A percentile compares a stretch with the other conserved stretches of the same genome.
These are phyloP conservation scores for Kodamaea kaohsiungensis DNA, from an alignment of 805 yeast genomes.

Conservation along the genomic window DNA sequence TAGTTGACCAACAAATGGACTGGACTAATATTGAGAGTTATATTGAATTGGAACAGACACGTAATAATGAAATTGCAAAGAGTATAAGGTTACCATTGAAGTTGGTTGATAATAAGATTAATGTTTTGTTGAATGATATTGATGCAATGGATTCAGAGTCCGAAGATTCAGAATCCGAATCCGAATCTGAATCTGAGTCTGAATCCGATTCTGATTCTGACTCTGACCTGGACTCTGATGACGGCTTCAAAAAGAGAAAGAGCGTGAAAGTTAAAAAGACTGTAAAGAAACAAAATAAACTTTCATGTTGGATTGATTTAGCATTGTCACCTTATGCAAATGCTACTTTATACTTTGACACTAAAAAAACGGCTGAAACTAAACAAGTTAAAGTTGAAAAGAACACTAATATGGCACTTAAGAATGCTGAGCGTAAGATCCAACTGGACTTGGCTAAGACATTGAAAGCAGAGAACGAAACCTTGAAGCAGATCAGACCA, in stretches of 20 bases:
- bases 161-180: slow-evolving; percentile 3
- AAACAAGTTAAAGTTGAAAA: slow-evolving; percentile 81
- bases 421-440: slow-evolving; percentile 79
- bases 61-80: slow-evolving; percentile 64
- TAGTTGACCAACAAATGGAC: slow-evolving; percentile 85
- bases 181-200: slow-evolving; percentile 17
- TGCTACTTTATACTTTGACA: slow-evolving; percentile 77
- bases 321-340: slow-evolving; percentile 82
- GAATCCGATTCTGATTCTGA: slow-evolving; percentile 40
- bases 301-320: slow-evolving; percentile 64
- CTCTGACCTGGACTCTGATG: slow-evolving; percentile 31
- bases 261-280: neutral
- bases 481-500: slow-evolving; percentile 60
- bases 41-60: slow-evolving; percentile 65
- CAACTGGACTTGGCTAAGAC: slow-evolving; percentile 66
- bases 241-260: neutral
- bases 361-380: slow-evolving; percentile 70
- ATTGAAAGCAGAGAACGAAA: slow-evolving; percentile 52
- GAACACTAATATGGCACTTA: slow-evolving; percentile 74
- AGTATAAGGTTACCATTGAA: slow-evolving; percentile 68
- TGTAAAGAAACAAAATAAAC: slow-evolving; percentile 14
- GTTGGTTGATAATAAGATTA: slow-evolving; percentile 65
- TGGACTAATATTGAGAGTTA: slow-evolving; percentile 87
- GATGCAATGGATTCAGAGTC: neutral
- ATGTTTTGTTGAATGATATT: slow-evolving; percentile 53